Base-by-base conservation (phyloP, 2,329 filamentous ascomycete genomes). In the Dothideomycetes sp. region DNA sequence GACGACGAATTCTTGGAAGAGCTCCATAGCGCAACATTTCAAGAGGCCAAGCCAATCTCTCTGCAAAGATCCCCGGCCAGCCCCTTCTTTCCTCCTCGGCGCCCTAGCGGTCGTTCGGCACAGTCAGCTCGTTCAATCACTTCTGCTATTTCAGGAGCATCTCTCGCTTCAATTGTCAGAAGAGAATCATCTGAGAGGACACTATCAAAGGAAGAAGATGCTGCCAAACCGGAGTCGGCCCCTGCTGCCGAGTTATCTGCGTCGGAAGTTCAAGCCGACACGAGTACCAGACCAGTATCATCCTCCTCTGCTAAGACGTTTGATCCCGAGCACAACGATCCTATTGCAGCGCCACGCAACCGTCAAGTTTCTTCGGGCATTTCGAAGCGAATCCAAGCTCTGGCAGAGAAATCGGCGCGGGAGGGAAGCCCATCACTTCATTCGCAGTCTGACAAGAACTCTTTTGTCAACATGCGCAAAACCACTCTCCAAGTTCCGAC, bases 341-440 rank as follows among this genome's bases (percentile, higher is more conserved):
- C 36, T 2, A 27, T 34, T 8, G 3, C 34, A 3, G 16, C 38
- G 3, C 16, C 22, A 16, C 36, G 42, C 57, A 93, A 88, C 57
- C 72, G 80, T 48, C 91, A 84, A 52, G 75, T 96, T 17, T 88
- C 86, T 5, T 87, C 84, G 7, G 87, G 85, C 49, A 95, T 98
- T 45, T 93, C 89, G 3, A 85, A 89, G 58, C 81, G 91, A 31
- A 96, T 96, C 58, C 93, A 94, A 60, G 87, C 88, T 5, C 68
- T 98, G 38, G 84, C 94, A 56, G 88, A 86, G 59, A 72, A 91
- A 22, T 49, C 47, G 3, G 46, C 44, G 27, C 42, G 46, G 35
- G 53, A 53, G 14, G 30, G 42, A 17, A 54, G 45, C 37, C 39
- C 48, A 3, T 19, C 37, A n/a, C 40, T 15, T 33, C 16, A 31